These are phyloP conservation scores for Delphinella strobiligena DNA, from an alignment of 2,329 filamentous ascomycete species.

Conservation along the genomic window DNA sequence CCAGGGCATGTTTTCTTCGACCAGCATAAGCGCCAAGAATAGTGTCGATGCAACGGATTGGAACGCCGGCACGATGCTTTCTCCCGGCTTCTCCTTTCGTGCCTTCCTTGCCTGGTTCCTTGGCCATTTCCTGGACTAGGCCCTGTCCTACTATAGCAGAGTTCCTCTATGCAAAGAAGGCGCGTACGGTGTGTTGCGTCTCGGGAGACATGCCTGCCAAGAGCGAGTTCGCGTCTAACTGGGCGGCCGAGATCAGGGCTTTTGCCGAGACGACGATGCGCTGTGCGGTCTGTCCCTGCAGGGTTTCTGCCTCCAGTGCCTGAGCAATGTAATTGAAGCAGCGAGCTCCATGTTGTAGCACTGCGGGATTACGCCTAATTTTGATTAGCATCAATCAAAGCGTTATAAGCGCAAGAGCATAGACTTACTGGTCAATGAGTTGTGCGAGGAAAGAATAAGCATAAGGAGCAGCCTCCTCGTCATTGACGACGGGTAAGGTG, in stretches of 20 bases:
- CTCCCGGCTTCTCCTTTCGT: too few species aligned
- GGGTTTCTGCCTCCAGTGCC: constrained; percentile 79
- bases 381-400: too few species aligned
- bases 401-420: constrained; percentile 6
- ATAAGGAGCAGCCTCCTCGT: constrained; percentile 94
- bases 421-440: constrained; percentile 82
- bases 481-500: constrained; percentile 82
- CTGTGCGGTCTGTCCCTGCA: constrained; percentile 71
- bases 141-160: too few species aligned
- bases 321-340: constrained; percentile 77
- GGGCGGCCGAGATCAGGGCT: constrained; percentile 59
- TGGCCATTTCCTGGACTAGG: too few species aligned
- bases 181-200: constrained; percentile 51
- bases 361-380: constrained; percentile 68
- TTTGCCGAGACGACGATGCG: constrained; percentile 71
- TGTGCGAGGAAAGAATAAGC: constrained; percentile 87
- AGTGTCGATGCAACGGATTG: too few species aligned
- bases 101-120: neutral
- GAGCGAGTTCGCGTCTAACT: constrained; percentile 63
- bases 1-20: too few species aligned
- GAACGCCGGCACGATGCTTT: too few species aligned
- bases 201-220: constrained; percentile 66
- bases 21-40: too few species aligned
- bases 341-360: constrained; percentile 65
- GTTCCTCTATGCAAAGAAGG: constrained; percentile 17